phyloP scores from a whole-genome alignment of 140 eudicot species.

The Artemisia princeps region DNA sequence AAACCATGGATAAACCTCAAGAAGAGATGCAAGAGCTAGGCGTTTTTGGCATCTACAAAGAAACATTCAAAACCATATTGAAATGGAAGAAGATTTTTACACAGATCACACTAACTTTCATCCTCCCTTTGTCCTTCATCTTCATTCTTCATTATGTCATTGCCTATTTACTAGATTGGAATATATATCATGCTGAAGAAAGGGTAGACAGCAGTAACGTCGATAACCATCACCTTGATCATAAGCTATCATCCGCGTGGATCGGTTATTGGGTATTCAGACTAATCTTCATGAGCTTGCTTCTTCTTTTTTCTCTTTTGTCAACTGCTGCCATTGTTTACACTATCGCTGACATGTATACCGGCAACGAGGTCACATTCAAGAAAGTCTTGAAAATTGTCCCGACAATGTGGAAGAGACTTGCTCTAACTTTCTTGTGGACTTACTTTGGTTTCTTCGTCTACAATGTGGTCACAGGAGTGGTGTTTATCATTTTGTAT shows the following conservation, averaged over 20 bases:
- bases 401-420: conserved; percentile 29
- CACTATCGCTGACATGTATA: conserved; percentile 43
- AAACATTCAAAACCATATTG: conserved; percentile 40
- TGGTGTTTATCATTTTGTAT: background rate
- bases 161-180: conserved; percentile 11
- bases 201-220: too few species aligned
- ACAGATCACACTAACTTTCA: conserved; percentile 43
- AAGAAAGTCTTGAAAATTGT: conserved; percentile 32
- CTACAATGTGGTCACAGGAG: conserved; percentile 18
- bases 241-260: conserved; percentile 20
- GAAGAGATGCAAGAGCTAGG: conserved; percentile 65
- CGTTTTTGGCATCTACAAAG: conserved; percentile 44
- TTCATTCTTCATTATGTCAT: conserved; percentile 33
- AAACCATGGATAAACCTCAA: conserved; percentile 55
- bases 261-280: conserved; percentile 30
- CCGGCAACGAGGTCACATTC: conserved; percentile 32
- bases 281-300: conserved; percentile 28
- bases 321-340: conserved; percentile 56
- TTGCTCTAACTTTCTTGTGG: conserved; percentile 35
- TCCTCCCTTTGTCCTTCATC: conserved; percentile 55
- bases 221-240: background rate
- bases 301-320: conserved; percentile 50
- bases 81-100: conserved; percentile 39
- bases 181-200: too few species aligned
- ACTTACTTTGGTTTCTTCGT: conserved; percentile 34